Conservation (phyloP, 352 stramenopile genomes). For the Globisporangium spinosum region DNA sequence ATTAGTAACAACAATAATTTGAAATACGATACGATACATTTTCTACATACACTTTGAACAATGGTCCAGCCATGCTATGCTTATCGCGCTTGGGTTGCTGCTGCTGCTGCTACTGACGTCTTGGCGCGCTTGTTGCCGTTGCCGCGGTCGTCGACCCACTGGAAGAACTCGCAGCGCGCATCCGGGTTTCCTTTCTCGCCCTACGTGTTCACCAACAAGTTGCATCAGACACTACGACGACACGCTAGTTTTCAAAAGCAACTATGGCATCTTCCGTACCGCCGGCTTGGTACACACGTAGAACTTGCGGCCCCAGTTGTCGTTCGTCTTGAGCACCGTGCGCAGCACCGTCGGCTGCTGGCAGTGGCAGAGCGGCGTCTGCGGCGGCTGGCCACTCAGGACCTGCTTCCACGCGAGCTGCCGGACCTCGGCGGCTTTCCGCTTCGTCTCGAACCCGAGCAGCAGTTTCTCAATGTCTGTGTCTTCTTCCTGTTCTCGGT, state of each 20-base stretch:
- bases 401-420: slow-evolving; percentile 64
- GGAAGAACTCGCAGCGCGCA: slow-evolving; percentile 83
- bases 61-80: not conserved
- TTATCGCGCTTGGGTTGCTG: not conserved
- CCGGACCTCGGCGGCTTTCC: slow-evolving; percentile 24
- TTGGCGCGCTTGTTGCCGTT: slow-evolving; percentile 17
- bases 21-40: not conserved
- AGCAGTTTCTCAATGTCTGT: slow-evolving; percentile 17
- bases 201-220: slow-evolving; percentile 22
- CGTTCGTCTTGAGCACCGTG: slow-evolving; percentile 72
- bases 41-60: not conserved
- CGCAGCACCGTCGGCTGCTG: slow-evolving; percentile 65
- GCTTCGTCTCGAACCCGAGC: slow-evolving; percentile 26
- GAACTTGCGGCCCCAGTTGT: slow-evolving; percentile 84
- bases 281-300: slow-evolving; percentile 82
- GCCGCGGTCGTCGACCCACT: slow-evolving; percentile 57
- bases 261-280: slow-evolving; percentile 24
- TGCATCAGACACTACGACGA: not conserved
- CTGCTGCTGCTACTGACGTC: not conserved
- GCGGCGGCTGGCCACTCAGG: slow-evolving; percentile 52
- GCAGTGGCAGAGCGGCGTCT: slow-evolving; percentile 66
- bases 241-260: not conserved
- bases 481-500: slow-evolving; percentile 1
- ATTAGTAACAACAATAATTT: not conserved
- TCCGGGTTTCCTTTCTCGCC: slow-evolving; percentile 77